Evolutionary conservation across 768 basidiomycete species (phyloP), one percentile per base, ranked within the genome.

Genomic region (Pseudohyphozyma bogoriensis): DNA sequence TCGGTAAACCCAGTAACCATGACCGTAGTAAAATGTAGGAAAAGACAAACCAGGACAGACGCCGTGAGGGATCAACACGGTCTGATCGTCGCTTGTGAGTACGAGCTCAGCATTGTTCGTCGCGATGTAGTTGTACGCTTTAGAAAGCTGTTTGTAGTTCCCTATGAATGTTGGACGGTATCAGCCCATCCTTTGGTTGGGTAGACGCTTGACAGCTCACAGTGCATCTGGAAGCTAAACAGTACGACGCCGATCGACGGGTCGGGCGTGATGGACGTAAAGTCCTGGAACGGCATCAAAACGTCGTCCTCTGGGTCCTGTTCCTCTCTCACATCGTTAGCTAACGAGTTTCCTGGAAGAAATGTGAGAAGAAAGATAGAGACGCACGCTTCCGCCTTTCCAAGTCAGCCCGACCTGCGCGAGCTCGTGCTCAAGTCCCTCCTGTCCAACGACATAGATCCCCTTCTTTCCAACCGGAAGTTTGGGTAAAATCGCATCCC

Each of bases 391-490:
- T 68, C 93, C 93, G 39, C 93, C 93, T 51, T 82, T 74, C 73
- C 80, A 83, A 8, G 77, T 68, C 55, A 95, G 78, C n/a, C 90
- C 91, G 70, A 92, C 90, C 47, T 83, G 81, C n/a, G 74, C 77
- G 57, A 97, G 77, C 74, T 97, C 93, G 69, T 95, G 86, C 75
- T 96, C 92, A 35, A 97, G 75, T 0, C 90, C 91, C 28, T 77
- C 72, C 82, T 87, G 85, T 7, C 93, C 93, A 64, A 97, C 86
- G n/a, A 96, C 88, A 75, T 91, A 97, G 20, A 91, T 89, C 72
- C 86, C 92, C 86, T 71, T 85, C 79, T 72, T 85, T 87, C 20
- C 89, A 62, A 87, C 85, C 89, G 77, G 15, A 16, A 60, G 28
- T 11, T 22, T 12, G 8, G 66, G 62, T 4, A 67, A 35, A 67